Evolutionary conservation across 345 rosid species (phyloP), one percentile per base, ranked within the genome.

Genomic region (Salix dunnii): DNA sequence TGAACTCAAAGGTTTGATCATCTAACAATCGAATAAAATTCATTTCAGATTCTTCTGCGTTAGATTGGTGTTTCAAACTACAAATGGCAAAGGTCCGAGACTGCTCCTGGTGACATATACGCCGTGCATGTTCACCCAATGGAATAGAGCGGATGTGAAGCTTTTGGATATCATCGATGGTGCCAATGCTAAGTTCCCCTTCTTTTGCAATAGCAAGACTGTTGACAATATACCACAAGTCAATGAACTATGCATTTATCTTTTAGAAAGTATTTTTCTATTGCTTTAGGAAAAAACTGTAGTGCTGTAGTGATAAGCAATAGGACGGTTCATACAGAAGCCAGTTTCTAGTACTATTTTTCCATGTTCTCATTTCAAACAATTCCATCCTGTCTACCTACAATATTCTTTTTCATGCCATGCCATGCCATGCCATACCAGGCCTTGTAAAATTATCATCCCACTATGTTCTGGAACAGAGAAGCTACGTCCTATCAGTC

Each of bases 61-160:
- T 86, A 27, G 94, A 76, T 68, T 89, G 91, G 88, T 78, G 80
- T 85, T 90, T 91, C 82, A 88, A 75, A 85, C 96, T 87, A 84
- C 93, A 95, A 76, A 95, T 83, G 60, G 97, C 96, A 85, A 90
- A 92, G 35, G 99, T 93, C 66, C 94, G 88, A 71, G 99, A 87
- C 79, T 91, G 98, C 77, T 95, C 97, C 84, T 95, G 98, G 84
- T 95, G 98, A 83, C 97, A 90, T 78, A 95, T 93, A 40, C 98
- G 92, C 40, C 93, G 91, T 67, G 92, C 92, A 67, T 93, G 96
- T 82, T 95, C 99, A 74, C 99, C 98, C 55, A 95, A 81, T 2
- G 99, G 97, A 80, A 95, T 91, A 68, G 97, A 87, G 76, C 99
- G 98, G 78, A 95, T 95, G 78, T 95, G 99, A 85, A 95, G 98